Evolutionary conservation across 495 filamentous ascomycete species (phyloP).

Genomic region (Friedmanniomyces simplex): DNA sequence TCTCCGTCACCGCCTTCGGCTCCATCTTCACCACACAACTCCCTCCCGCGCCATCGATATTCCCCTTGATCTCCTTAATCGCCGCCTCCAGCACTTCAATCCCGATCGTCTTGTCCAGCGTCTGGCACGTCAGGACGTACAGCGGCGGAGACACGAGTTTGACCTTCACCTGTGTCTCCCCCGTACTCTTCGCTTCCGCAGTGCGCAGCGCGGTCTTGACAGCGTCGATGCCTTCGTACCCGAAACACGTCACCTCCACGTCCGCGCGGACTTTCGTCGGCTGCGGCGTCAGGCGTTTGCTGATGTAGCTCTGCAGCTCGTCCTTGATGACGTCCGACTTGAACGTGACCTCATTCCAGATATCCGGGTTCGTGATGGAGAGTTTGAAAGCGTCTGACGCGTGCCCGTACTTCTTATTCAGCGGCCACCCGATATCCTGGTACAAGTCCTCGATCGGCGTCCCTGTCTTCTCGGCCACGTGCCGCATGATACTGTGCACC

Average conservation of each 20-base stretch:
- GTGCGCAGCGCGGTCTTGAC: slow-evolving; percentile 82
- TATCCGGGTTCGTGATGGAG: slow-evolving; percentile 93
- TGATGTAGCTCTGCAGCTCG: slow-evolving; percentile 85
- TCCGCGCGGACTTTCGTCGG: slow-evolving; percentile 97
- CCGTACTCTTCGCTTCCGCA: slow-evolving; percentile 79
- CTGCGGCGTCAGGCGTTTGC: slow-evolving; percentile 90
- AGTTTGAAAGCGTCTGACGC: slow-evolving; percentile 97
- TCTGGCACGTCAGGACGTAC: slow-evolving; percentile 88
- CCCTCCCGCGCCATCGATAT: slow-evolving; percentile 64
- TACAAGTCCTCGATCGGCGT: slow-evolving; percentile 89
- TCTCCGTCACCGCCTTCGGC: slow-evolving; percentile 96
- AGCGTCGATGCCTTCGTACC: slow-evolving; percentile 96
- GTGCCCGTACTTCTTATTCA: slow-evolving; percentile 96
- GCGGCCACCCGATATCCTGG: slow-evolving; percentile 86
- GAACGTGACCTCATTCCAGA: slow-evolving; percentile 88
- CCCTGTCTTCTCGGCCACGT: slow-evolving; percentile 93
- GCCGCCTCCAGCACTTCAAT: slow-evolving; percentile 76
- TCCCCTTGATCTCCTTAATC: slow-evolving; percentile 69
- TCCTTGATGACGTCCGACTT: slow-evolving; percentile 73
- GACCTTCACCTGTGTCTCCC: slow-evolving; percentile 89
- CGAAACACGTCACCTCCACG: slow-evolving; percentile 96
- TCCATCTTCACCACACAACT: slow-evolving; percentile 87
- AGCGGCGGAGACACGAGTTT: slow-evolving; percentile 90
- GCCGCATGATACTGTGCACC: slow-evolving; percentile 94
- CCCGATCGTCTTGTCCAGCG: slow-evolving; percentile 80